These are phyloP conservation scores for Codiaeum variegatum DNA, from an alignment of 441 rosid genomes.

Conservation along the genomic window DNA sequence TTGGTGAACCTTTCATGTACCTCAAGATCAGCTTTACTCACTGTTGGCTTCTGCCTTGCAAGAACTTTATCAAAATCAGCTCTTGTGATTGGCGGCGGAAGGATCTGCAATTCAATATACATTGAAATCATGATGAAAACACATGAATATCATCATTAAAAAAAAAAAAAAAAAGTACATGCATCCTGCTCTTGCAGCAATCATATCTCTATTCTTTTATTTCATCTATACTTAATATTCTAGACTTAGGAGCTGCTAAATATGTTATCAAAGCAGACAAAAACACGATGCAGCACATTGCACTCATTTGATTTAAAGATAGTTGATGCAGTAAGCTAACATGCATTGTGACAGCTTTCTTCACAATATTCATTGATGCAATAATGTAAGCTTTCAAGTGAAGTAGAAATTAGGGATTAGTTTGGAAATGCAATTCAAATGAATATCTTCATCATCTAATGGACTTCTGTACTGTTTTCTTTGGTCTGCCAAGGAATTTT, in stretches of 20 bases:
- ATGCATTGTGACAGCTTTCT: background rate
- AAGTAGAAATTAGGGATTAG: background rate
- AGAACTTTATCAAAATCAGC: constrained; percentile 88
- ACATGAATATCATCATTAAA: background rate
- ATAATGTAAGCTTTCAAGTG: background rate
- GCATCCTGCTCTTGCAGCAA: background rate
- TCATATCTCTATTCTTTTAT: background rate
- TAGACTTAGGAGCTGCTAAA: background rate
- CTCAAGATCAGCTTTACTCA: constrained; percentile 84
- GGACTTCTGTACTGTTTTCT: background rate
- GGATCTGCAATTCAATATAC: constrained; percentile 45
- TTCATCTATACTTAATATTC: background rate
- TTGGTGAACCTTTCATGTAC: constrained; percentile 93
- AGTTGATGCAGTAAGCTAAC: no score
- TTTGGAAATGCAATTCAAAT: background rate
- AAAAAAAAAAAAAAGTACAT: background rate
- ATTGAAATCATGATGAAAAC: background rate
- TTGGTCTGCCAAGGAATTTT: background rate
- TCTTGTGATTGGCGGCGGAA: constrained; percentile 78
- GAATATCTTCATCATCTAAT: background rate
- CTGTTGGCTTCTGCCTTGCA: constrained; percentile 92
- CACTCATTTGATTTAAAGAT: background rate
- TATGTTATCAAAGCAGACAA: background rate
- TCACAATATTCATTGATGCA: background rate
- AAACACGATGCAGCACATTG: background rate